Evolutionary conservation across 2,329 filamentous ascomycete species (phyloP).

Genomic region (Capronia epimyces): DNA sequence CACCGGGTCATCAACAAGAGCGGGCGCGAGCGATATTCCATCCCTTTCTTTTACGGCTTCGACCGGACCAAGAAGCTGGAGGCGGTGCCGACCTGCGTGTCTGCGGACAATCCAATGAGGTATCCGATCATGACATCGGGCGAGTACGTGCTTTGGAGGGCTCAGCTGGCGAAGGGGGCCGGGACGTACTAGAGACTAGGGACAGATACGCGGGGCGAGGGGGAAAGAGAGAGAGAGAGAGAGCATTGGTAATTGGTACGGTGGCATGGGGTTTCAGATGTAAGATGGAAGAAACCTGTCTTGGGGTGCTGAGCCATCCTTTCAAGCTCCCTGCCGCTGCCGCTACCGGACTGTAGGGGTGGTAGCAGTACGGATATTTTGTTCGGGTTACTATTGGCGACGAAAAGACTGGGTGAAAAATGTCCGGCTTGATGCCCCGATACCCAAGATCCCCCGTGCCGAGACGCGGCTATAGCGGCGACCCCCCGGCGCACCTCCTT

Average conservation of each 20-base stretch:
- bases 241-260: too few species aligned
- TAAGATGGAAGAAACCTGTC: too few species aligned
- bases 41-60: conserved; percentile 54
- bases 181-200: background rate
- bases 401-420: background rate
- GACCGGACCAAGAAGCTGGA: conserved; percentile 49
- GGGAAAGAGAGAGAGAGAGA: too few species aligned
- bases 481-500: background rate
- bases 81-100: conserved; percentile 41
- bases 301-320: too few species aligned
- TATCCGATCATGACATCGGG: conserved; percentile 34
- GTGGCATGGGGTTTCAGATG: too few species aligned
- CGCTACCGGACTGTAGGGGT: too few species aligned
- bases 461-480: background rate
- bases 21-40: conserved; percentile 41
- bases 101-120: conserved; percentile 42
- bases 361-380: background rate
- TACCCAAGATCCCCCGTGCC: background rate
- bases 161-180: background rate
- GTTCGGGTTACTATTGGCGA: background rate
- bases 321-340: too few species aligned
- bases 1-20: conserved; percentile 48
- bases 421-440: background rate
- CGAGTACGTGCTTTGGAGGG: conserved; percentile 1
- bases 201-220: too few species aligned